Conservation (phyloP, 2,329 filamentous ascomycete species). For the Arthrobotrys pseudoclavata region DNA sequence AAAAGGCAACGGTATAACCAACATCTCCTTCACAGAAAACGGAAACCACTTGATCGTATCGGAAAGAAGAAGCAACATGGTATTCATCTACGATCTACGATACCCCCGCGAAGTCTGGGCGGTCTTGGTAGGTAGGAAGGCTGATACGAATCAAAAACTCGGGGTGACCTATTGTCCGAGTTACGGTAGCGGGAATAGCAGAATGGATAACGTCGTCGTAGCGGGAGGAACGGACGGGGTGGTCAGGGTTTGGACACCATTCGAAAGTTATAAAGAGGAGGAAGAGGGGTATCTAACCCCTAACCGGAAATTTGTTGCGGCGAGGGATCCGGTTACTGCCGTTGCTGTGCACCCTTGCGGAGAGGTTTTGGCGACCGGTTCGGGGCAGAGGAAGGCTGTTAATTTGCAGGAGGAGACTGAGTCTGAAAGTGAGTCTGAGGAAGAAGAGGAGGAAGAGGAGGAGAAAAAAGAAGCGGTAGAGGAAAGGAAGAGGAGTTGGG, state of each 20-base stretch:
- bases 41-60: conserved; percentile 69
- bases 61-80: conserved; percentile 68
- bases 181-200: neutral
- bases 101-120: neutral
- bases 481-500: neutral
- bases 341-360: conserved; percentile 65
- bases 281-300: conserved; percentile 62
- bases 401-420: neutral
- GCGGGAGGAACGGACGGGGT: conserved; percentile 69
- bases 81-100: conserved; percentile 70
- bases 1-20: conserved; percentile 67
- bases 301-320: conserved; percentile 64
- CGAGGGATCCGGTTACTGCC: conserved; percentile 65
- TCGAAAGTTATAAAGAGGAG: conserved; percentile 61
- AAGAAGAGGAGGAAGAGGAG: conserved; percentile 35
- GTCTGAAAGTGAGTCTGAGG: neutral
- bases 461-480: neutral
- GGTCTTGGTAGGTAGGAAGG: conserved; percentile 59
- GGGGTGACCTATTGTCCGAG: conserved; percentile 66
- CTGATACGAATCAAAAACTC: conserved; percentile 67
- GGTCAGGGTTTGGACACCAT: conserved; percentile 65
- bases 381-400: conserved; percentile 63
- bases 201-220: conserved; percentile 66
- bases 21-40: conserved; percentile 67
- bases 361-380: conserved; percentile 66